phyloP scores from a whole-genome alignment of 2,329 filamentous ascomycete species.

The Pseudopyricularia javanii region DNA sequence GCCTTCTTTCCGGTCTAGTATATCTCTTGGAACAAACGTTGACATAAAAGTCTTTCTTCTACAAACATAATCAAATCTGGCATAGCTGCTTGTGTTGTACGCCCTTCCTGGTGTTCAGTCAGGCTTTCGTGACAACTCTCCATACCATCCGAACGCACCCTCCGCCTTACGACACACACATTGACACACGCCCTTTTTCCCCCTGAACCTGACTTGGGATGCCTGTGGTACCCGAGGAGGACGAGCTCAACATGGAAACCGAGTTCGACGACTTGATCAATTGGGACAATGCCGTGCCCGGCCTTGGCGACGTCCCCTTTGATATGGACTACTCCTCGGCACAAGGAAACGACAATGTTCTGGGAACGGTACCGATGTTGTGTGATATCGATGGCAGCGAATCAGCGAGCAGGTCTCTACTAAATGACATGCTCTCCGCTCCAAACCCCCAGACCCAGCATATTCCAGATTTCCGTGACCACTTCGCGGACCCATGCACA shows the following conservation, averaged over 20 bases:
- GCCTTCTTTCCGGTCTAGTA: not conserved
- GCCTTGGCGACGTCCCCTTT: constrained; percentile 15
- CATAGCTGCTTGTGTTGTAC: not conserved
- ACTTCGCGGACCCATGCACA: constrained; percentile 32
- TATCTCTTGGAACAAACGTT: too few species aligned
- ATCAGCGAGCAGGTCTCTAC: constrained; percentile 4
- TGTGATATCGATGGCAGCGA: constrained; percentile 45
- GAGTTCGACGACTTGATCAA: constrained; percentile 40
- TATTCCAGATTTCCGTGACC: constrained; percentile 3
- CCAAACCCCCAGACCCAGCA: not conserved
- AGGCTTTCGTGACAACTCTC: not conserved
- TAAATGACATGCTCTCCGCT: constrained; percentile 7
- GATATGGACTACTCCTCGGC: constrained; percentile 3
- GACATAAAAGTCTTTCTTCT: too few species aligned
- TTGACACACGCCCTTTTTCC: not conserved
- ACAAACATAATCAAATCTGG: too few species aligned
- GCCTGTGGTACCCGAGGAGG: constrained; percentile 9
- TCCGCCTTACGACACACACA: not conserved
- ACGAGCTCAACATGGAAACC: constrained; percentile 33
- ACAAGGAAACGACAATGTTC: constrained; percentile 1
- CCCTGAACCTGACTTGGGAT: constrained; percentile 8
- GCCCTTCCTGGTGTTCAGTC: not conserved
- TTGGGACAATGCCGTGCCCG: constrained; percentile 40
- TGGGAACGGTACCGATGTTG: constrained; percentile 37
- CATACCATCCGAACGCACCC: not conserved